phyloP scores from a whole-genome alignment of 108 stramenopile species.

The Nitzschia palea region DNA sequence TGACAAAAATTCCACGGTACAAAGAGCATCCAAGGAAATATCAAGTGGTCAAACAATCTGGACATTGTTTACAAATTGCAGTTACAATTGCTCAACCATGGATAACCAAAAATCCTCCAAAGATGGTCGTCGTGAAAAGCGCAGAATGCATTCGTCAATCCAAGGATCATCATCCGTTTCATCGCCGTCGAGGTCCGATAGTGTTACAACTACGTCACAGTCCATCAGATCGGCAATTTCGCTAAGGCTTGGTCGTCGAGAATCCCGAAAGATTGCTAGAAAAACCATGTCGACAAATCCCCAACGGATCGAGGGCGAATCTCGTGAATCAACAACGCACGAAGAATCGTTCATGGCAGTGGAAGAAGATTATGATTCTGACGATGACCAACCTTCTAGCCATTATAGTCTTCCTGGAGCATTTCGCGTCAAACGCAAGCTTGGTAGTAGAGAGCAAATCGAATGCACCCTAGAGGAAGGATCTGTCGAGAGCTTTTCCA shows the following conservation, averaged over 20 bases:
- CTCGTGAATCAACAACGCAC: neutral
- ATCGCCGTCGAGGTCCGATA: no score
- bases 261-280: neutral
- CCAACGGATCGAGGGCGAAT: neutral
- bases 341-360: neutral
- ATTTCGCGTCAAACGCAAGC: constrained; percentile 4
- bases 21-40: no score
- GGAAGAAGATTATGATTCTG: neutral
- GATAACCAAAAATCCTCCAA: neutral
- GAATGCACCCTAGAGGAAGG: constrained; percentile 4
- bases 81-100: no score
- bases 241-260: no score
- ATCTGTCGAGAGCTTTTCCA: neutral
- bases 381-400: neutral
- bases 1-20: no score
- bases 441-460: neutral
- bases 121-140: neutral
- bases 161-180: neutral
- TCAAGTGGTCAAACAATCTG: no score
- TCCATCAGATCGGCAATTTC: no score
- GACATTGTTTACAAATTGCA: no score
- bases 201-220: no score
- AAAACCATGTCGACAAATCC: neutral
- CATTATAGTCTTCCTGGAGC: constrained; percentile 11
- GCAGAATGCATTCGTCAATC: neutral